Evolutionary conservation across 116 monocot genomes (phyloP).

Genomic region (Cymodocea nodosa): DNA sequence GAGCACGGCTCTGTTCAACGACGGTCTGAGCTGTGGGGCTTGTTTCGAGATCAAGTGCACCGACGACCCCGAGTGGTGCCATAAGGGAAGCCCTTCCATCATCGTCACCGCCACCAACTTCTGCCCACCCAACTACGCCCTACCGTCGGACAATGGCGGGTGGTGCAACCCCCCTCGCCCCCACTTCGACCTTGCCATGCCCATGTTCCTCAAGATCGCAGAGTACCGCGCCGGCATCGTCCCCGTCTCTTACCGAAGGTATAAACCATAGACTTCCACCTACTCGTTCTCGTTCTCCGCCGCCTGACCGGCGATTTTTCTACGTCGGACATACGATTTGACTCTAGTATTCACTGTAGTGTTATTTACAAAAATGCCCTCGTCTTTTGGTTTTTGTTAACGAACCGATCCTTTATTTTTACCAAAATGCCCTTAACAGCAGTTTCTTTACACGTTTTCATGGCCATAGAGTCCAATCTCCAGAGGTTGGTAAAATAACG

Average conservation of each 20-base stretch:
- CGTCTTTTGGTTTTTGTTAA: background rate
- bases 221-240: constrained; percentile 52
- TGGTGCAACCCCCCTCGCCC: constrained; percentile 92
- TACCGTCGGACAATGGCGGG: constrained; percentile 70
- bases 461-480: no score
- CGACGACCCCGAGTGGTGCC: constrained; percentile 58
- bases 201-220: constrained; percentile 86
- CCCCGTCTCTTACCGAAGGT: constrained; percentile 69
- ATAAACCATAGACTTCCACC: background rate
- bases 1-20: constrained; percentile 69
- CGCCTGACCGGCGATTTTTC: no score
- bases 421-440: no score
- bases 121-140: constrained; percentile 75
- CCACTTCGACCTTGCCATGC: constrained; percentile 92
- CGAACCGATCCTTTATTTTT: no score
- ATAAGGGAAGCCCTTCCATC: constrained; percentile 55
- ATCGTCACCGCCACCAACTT: constrained; percentile 82
- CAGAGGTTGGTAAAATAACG: no score
- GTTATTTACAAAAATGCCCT: no score
- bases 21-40: constrained; percentile 51
- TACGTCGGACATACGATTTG: no score
- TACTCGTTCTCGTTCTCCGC: background rate
- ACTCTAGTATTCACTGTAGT: no score
- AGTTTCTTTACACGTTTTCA: no score
- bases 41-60: constrained; percentile 76